Evolutionary conservation across 2,329 filamentous ascomycete genomes (phyloP), one percentile per base, ranked within the genome.

Genomic region (Tolypocladium album): DNA sequence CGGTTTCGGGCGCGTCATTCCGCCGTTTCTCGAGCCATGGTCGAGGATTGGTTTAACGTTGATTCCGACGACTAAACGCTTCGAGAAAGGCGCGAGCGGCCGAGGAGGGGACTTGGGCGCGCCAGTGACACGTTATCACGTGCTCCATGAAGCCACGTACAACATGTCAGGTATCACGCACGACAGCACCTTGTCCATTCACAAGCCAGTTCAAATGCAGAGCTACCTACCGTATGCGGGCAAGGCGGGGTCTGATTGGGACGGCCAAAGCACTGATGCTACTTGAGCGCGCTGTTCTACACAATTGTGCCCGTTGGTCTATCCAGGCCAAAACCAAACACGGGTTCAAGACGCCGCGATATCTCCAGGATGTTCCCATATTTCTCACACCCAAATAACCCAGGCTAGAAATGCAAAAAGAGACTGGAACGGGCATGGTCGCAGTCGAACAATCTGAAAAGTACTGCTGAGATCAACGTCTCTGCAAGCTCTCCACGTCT

Each of bases 1-100:
- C 64, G 66, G 69, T 59, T 64, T 60, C 40, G 66, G 61, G 24
- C 63, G 63, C 60, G 66, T 67, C 72, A 75, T 75, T 34, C 57
- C 64, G 59, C 59, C 34, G 20, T 57, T 57, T 56, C 58, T 27
- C 36, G 45, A 47, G 52, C 60, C 67, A 69, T 68, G 59, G 59
- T 65, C 36, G 22, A 58, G 20, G 56, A 31, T 59, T 34, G n/a
- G 20, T 27, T 53, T 36, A 4, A n/a, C 13, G 31, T 38, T 22
- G 50, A 36, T 15, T 36, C 11, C 5, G 12, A 15, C 50, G 17
- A 53, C 47, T 20, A 34, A 12, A 20, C n/a, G 47, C 15, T 20
- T 27, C 47, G 4, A 34, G 17, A 52, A 17, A 15, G 45, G 22
- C 45, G 12, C 45, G 27, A 36, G 27, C 17, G 9, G 22, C 11